Percentiles rank a stretch among this genome's conserved stretches.
These are phyloP conservation scores for Lepidium aucheri DNA, from an alignment of 345 rosid species.

Conservation along the genomic window DNA sequence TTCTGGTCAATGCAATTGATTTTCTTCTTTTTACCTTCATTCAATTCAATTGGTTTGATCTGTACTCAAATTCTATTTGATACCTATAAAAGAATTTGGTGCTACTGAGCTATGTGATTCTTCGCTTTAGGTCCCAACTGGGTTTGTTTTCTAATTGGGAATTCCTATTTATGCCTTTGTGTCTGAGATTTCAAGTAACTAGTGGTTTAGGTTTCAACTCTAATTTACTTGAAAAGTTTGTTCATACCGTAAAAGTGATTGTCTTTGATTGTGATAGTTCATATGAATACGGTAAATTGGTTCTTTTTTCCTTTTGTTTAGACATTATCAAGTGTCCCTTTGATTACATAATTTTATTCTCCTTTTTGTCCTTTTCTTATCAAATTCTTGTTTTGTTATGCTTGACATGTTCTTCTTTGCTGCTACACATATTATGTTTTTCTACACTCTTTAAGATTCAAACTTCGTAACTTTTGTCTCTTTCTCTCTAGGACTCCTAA, in stretches of 20 bases:
- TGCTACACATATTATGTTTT: neutral
- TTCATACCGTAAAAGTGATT: neutral
- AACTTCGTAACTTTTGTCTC: neutral
- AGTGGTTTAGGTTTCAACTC: too few species aligned
- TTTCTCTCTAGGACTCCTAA: neutral
- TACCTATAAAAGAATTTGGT: too few species aligned
- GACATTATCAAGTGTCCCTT: conserved; percentile 13
- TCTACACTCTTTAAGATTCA: neutral
- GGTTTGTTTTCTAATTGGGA: too few species aligned
- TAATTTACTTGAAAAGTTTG: too few species aligned
- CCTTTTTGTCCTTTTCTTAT: neutral
- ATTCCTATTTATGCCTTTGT: too few species aligned
- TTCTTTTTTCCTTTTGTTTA: conserved; percentile 12
- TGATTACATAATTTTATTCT: conserved; percentile 24
- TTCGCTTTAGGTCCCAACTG: too few species aligned
- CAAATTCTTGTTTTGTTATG: conserved; percentile 10
- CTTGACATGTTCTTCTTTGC: conserved; percentile 11
- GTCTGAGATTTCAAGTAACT: too few species aligned
- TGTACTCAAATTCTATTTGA: too few species aligned
- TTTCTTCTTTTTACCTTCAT: too few species aligned
- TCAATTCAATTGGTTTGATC: too few species aligned
- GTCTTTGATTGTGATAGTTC: conserved; percentile 27
- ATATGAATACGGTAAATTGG: neutral
- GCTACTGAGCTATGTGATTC: too few species aligned
- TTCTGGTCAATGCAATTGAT: too few species aligned